Evolutionary conservation across 2,329 filamentous ascomycete species (phyloP).

Genomic region (Madurella fahalii): DNA sequence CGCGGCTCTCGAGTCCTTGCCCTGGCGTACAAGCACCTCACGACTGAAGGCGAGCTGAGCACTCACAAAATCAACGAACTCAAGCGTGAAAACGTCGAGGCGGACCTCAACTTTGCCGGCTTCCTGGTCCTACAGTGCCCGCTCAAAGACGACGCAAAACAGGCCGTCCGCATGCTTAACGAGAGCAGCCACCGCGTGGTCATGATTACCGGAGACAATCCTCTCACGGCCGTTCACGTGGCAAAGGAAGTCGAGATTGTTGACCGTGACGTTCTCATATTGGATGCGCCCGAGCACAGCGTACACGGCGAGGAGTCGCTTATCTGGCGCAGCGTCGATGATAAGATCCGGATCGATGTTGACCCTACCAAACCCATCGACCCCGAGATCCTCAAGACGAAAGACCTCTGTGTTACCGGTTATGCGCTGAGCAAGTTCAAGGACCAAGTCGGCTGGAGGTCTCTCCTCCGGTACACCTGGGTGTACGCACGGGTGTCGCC

Average conservation of each 20-base stretch:
- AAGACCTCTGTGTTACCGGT: constrained; percentile 93
- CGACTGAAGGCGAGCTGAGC: constrained; percentile 74
- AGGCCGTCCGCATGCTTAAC: constrained; percentile 93
- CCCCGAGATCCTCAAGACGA: constrained; percentile 70
- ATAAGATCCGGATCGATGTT: constrained; percentile 79
- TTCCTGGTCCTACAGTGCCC: constrained; percentile 95
- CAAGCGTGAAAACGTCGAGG: constrained; percentile 88
- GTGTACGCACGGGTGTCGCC: constrained; percentile 97
- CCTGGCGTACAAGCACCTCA: constrained; percentile 88
- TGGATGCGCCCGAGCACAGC: constrained; percentile 91
- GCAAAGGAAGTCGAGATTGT: constrained; percentile 96
- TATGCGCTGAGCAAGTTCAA: constrained; percentile 90
- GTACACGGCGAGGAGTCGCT: constrained; percentile 72
- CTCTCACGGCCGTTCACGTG: constrained; percentile 92
- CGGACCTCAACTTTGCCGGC: constrained; percentile 80
- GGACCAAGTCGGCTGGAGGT: constrained; percentile 68
- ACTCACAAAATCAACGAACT: constrained; percentile 85
- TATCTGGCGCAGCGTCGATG: constrained; percentile 93
- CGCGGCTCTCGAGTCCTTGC: constrained; percentile 93
- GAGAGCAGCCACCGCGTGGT: constrained; percentile 98
- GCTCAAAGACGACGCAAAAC: constrained; percentile 91
- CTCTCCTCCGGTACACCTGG: constrained; percentile 86
- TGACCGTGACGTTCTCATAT: constrained; percentile 87
- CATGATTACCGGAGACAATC: constrained; percentile 99
- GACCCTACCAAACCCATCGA: constrained; percentile 80